These are phyloP conservation scores for Chaetomium fimeti DNA, from an alignment of 495 filamentous ascomycete genomes.

Conservation along the genomic window DNA sequence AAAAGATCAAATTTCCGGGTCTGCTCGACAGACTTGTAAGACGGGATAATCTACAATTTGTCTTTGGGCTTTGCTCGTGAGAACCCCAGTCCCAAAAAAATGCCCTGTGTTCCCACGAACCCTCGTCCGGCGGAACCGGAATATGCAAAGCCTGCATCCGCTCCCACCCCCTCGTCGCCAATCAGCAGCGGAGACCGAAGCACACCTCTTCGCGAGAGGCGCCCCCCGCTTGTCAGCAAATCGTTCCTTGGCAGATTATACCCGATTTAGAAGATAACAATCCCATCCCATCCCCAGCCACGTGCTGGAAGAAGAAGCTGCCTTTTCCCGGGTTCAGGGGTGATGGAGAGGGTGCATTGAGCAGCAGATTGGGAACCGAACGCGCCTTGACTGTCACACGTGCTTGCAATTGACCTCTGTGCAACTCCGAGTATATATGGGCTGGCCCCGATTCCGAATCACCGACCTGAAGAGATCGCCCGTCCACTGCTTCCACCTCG, in stretches of 20 bases:
- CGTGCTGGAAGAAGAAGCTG: neutral
- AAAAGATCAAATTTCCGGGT: too few relatives aligned
- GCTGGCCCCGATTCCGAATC: neutral
- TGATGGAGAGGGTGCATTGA: neutral
- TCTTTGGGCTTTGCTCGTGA: too few relatives aligned
- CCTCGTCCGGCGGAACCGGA: too few relatives aligned
- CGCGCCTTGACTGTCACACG: neutral
- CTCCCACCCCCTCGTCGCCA: neutral
- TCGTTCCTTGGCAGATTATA: neutral
- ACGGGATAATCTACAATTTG: too few relatives aligned
- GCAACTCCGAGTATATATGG: neutral
- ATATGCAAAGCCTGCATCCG: neutral
- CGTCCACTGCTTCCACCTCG: neutral
- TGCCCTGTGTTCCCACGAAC: too few relatives aligned
- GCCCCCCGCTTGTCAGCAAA: neutral
- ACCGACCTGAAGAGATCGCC: neutral
- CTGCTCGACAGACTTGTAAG: too few relatives aligned
- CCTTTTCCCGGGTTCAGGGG: neutral
- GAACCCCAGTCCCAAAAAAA: too few relatives aligned
- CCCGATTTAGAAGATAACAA: neutral
- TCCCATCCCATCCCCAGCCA: neutral
- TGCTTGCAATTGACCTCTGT: neutral
- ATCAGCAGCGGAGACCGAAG: neutral
- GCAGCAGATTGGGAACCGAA: neutral
- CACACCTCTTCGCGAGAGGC: neutral